Evolutionary conservation across 495 filamentous ascomycete species (phyloP), one percentile per base, ranked within the genome.

Genomic region (Penicillium herquei): DNA sequence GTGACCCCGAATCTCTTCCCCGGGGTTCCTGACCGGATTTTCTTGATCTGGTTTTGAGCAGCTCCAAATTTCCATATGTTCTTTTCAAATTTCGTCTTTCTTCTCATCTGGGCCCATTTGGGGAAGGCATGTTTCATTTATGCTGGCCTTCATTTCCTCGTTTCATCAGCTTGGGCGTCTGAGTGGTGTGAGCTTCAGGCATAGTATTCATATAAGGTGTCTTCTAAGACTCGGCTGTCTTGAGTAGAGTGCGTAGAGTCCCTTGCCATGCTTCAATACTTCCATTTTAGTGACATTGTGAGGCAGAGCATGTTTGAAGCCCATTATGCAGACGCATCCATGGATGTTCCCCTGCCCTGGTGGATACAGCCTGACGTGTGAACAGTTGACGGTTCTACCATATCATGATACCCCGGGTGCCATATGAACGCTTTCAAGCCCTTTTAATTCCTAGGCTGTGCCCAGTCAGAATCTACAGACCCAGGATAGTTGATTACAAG

Each of bases 41-140:
- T 53, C 57, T 49, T 21, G 7, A 44, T 44, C 42, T 61, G 64
- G 52, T 46, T 60, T 64, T 56, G 45, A 68, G 61, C 59, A 64
- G 55, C 54, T 58, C 49, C 55, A 64, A 37, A 62, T 67, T 62
- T 65, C 60, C 56, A 64, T 59, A 63, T 63, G 54, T 61, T 44
- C 57, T 62, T 65, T 32, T 46, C 43, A 46, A 21, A 31, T 32
- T 46, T 46, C 14, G 7, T 30, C 39, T 41, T 7, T 41, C n/a
- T 30, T 30, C 1, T 46, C 49, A 37, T 43, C 18, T 51, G 18
- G 30, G 30, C 49, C 30, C 43, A 31, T 45, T 42, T 7, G 44
- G 37, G 48, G 34, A 51, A 34, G 12, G 44, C 51, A 39, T 41
- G 13, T 40, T 51, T 41, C 17, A 33, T 31, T 49, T 7, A 17